Evolutionary conservation across 352 stramenopile species (phyloP).

Genomic region (Phytophthora sp.): DNA sequence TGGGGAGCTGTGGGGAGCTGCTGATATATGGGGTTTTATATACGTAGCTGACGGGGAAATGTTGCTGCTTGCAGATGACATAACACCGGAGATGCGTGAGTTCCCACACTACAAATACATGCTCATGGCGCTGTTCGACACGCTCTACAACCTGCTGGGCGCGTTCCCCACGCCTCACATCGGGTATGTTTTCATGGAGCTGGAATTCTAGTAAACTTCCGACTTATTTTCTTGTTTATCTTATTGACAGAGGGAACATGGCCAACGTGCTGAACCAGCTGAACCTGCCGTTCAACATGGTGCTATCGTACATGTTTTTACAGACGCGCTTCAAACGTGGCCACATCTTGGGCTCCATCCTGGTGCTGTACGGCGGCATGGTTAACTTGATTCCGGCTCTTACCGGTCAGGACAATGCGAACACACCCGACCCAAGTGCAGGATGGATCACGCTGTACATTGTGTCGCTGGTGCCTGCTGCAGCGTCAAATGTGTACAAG

Average conservation of each 20-base stretch:
- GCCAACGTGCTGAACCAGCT: constrained; percentile 87
- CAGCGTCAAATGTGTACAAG: constrained; percentile 89
- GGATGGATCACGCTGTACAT: constrained; percentile 87
- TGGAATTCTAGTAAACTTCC: no score
- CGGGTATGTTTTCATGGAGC: no score
- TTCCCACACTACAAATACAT: constrained; percentile 90
- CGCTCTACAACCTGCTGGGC: constrained; percentile 81
- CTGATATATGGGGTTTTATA: background rate
- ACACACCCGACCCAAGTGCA: constrained; percentile 75
- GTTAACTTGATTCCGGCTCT: constrained; percentile 87
- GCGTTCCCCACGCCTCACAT: constrained; percentile 88
- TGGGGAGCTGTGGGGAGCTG: constrained; percentile 26
- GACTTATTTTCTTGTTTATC: no score
- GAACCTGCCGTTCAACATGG: constrained; percentile 89
- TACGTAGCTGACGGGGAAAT: background rate
- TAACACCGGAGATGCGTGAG: constrained; percentile 79
- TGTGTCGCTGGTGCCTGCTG: constrained; percentile 68
- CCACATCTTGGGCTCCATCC: constrained; percentile 84
- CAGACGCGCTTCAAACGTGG: constrained; percentile 81
- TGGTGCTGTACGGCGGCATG: constrained; percentile 86
- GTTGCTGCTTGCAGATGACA: constrained; percentile 59
- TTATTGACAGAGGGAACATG: constrained; percentile 69
- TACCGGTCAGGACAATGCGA: constrained; percentile 63
- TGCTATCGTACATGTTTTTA: constrained; percentile 81
- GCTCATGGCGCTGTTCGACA: constrained; percentile 88